Percentiles rank a stretch among this genome's conserved stretches.
Conservation (phyloP, 495 filamentous ascomycete species). For the Elasticomyces elasticus region DNA sequence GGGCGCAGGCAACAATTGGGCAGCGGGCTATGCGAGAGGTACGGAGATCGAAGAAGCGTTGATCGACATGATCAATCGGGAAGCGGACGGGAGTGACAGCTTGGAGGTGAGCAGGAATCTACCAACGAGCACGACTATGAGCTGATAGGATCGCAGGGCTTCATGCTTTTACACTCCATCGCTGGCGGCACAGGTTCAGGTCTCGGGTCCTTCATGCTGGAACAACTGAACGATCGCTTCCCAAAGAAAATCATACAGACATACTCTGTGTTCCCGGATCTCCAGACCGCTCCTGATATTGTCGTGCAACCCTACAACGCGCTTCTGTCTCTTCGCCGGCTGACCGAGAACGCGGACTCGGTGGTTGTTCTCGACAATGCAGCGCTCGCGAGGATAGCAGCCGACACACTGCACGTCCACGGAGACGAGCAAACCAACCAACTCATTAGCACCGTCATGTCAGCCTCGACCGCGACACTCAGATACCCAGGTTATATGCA, state of each 20-base stretch:
- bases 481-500: conserved; percentile 99
- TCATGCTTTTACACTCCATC: conserved; percentile 97
- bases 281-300: conserved; percentile 70
- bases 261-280: conserved; percentile 96
- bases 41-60: conserved; percentile 91
- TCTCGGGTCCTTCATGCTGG: conserved; percentile 86
- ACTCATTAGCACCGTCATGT: conserved; percentile 96
- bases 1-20: conserved; percentile 97
- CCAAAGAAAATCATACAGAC: conserved; percentile 99
- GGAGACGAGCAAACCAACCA: conserved; percentile 96
- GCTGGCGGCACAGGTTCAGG: conserved; percentile 94
- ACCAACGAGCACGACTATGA: background rate
- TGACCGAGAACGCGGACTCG: conserved; percentile 94
- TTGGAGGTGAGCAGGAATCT: conserved; percentile 52
- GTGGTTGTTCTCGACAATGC: conserved; percentile 97
- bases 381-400: conserved; percentile 84
- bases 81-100: conserved; percentile 95
- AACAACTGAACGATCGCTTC: conserved; percentile 92
- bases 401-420: conserved; percentile 86
- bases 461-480: conserved; percentile 88
- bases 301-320: conserved; percentile 99
- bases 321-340: conserved; percentile 75
- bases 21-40: conserved; percentile 84
- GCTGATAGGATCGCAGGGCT: conserved; percentile 49
- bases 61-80: conserved; percentile 98